These are phyloP conservation scores for Kalmanozyma brasiliensis DNA, from an alignment of 1,284 basidiomycete genomes.

Conservation along the genomic window DNA sequence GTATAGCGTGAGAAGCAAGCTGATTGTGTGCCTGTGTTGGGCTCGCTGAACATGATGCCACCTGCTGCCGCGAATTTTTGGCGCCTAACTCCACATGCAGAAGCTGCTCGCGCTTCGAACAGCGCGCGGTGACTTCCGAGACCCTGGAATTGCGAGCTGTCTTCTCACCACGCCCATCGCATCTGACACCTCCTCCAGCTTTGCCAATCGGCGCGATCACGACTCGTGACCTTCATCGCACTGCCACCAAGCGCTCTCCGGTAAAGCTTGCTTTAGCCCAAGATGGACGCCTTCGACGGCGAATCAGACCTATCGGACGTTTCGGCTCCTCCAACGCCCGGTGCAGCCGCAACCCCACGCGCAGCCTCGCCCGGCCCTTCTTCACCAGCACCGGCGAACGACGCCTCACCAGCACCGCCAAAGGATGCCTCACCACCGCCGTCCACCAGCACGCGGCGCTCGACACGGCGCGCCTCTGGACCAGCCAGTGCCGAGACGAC, in stretches of 20 bases:
- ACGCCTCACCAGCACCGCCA: not conserved
- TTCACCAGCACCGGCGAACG: not conserved
- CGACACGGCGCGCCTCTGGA: constrained; percentile 7
- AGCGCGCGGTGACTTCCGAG: not conserved
- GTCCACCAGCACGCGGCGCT: constrained; percentile 1
- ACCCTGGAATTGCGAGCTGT: not conserved
- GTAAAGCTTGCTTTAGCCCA: too few species aligned
- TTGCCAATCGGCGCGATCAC: too few species aligned
- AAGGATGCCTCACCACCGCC: constrained; percentile 3
- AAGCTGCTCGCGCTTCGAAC: constrained; percentile 1
- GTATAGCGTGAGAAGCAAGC: too few species aligned
- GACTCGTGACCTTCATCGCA: too few species aligned
- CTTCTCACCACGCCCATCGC: not conserved
- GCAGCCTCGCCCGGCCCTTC: constrained; percentile 13
- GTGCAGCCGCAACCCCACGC: constrained; percentile 23
- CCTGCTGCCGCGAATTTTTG: constrained; percentile 1
- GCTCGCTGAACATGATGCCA: not conserved
- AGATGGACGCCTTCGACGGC: constrained; percentile 35
- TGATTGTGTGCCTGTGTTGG: too few species aligned
- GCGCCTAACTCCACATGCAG: not conserved
- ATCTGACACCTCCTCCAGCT: not conserved
- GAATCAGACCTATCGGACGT: constrained; percentile 43
- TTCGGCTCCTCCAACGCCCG: constrained; percentile 38
- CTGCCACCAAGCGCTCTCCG: too few species aligned
- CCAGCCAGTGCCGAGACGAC: not conserved